These are phyloP conservation scores for Aspergillus panamensis DNA, from an alignment of 495 filamentous ascomycete species.

Conservation along the genomic window DNA sequence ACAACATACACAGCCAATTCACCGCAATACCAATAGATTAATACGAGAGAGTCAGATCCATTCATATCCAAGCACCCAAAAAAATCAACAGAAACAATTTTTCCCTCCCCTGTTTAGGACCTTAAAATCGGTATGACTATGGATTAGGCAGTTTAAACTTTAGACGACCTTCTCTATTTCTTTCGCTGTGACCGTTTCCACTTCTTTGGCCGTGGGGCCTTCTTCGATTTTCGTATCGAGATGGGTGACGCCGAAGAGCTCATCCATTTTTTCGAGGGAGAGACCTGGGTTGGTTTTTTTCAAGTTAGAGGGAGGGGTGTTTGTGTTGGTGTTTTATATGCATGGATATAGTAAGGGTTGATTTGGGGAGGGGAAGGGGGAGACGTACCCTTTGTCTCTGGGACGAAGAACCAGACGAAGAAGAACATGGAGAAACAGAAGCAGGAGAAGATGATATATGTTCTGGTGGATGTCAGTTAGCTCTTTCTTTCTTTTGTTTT, in stretches of 20 bases:
- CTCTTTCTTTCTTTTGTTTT: slow-evolving; percentile 29
- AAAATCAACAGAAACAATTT: no score
- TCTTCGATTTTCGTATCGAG: slow-evolving; percentile 14
- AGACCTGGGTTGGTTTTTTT: slow-evolving; percentile 20
- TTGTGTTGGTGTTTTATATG: slow-evolving; percentile 6
- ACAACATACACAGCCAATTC: neutral
- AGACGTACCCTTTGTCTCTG: slow-evolving; percentile 64
- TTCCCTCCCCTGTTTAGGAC: no score
- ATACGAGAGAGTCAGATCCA: no score
- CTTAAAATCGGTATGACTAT: no score
- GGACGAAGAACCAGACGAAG: slow-evolving; percentile 70
- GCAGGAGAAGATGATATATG: slow-evolving; percentile 44
- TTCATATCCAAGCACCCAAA: no score
- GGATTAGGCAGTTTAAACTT: no score
- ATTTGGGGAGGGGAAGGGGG: neutral
- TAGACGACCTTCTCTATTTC: slow-evolving; percentile 2
- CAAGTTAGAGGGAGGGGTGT: neutral
- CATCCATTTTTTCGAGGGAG: slow-evolving; percentile 48
- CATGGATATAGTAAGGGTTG: neutral
- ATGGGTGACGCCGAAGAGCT: slow-evolving; percentile 50
- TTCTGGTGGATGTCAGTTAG: slow-evolving; percentile 29
- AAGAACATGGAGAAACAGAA: slow-evolving; percentile 66
- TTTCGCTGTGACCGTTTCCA: neutral
- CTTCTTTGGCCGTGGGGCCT: slow-evolving; percentile 3
- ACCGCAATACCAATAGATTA: no score